Evolutionary conservation across 768 basidiomycete genomes (phyloP).

Genomic region (Kwoniella newhampshirensis): DNA sequence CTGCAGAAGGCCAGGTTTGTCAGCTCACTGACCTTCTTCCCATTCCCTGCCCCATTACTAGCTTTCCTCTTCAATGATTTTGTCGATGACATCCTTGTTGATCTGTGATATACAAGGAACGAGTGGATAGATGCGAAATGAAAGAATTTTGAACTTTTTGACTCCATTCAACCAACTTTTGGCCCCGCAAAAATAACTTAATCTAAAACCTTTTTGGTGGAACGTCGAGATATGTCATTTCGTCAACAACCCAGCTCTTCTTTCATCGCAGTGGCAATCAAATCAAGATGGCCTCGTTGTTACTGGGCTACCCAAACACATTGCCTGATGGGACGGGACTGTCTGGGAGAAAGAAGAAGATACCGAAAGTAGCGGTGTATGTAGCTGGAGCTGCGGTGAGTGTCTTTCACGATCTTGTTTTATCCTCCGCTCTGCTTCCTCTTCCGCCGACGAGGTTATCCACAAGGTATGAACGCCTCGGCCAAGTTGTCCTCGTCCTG

Average conservation of each 20-base stretch:
- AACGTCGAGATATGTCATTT: too few relatives aligned
- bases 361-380: constrained; percentile 41
- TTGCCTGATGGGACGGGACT: background rate
- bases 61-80: constrained; percentile 29
- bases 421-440: background rate
- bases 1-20: too few relatives aligned
- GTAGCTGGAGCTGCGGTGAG: constrained; percentile 40
- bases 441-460: constrained; percentile 2
- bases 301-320: constrained; percentile 6
- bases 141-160: background rate
- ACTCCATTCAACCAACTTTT: background rate
- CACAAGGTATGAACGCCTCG: too few relatives aligned
- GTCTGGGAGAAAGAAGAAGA: constrained; percentile 22
- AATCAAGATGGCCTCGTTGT: constrained; percentile 16
- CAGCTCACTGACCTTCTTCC: constrained; percentile 20
- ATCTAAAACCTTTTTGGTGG: too few relatives aligned
- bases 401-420: background rate
- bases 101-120: background rate
- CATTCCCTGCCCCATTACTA: background rate
- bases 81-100: constrained; percentile 10
- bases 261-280: too few relatives aligned
- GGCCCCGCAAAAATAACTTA: constrained; percentile 8
- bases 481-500: too few relatives aligned
- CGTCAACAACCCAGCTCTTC: too few relatives aligned
- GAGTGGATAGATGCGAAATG: constrained; percentile 7